Percentiles rank a stretch among this genome's conserved stretches.
Evolutionary conservation across 768 basidiomycete genomes (phyloP).

Genomic region (Mycena indigotica): DNA sequence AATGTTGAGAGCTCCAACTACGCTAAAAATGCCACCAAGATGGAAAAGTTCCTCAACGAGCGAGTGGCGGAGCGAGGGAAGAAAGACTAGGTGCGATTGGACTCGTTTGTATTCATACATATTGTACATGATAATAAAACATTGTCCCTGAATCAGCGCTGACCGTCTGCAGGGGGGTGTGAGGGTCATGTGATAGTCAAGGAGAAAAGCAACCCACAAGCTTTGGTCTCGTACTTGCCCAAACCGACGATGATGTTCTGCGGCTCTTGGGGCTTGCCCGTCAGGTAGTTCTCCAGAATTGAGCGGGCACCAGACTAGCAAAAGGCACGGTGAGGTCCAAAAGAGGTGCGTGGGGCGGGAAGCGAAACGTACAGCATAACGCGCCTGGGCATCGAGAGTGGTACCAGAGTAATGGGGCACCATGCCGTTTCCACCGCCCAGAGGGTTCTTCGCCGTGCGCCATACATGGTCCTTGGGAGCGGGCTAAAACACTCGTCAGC

Average conservation of each 20-base stretch:
- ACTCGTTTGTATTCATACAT: slow-evolving; percentile 1
- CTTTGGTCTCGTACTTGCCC: slow-evolving; percentile 54
- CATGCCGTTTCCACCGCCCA: slow-evolving; percentile 88
- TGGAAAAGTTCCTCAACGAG: slow-evolving; percentile 78
- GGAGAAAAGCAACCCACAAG: slow-evolving; percentile 35
- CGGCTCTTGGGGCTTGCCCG: slow-evolving; percentile 65
- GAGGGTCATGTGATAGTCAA: not conserved
- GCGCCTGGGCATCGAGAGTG: slow-evolving; percentile 85
- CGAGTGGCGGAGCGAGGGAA: slow-evolving; percentile 41
- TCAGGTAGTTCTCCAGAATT: slow-evolving; percentile 74
- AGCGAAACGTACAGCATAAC: too few species aligned
- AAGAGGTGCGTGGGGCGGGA: too few species aligned
- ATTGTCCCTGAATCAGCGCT: slow-evolving; percentile 41
- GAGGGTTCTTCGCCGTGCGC: slow-evolving; percentile 80
- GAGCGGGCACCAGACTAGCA: slow-evolving; percentile 64
- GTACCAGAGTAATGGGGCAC: slow-evolving; percentile 88
- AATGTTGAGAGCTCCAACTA: slow-evolving; percentile 83
- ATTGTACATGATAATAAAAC: not conserved
- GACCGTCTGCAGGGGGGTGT: slow-evolving; percentile 42
- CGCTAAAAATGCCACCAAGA: slow-evolving; percentile 78
- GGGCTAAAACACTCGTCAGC: too few species aligned
- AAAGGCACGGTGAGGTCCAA: too few species aligned
- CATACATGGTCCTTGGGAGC: slow-evolving; percentile 85
- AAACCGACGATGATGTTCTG: slow-evolving; percentile 80
- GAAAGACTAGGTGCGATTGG: slow-evolving; percentile 21